Evolutionary conservation across 805 yeast species (phyloP), one percentile per base, ranked within the genome.

Genomic region (Teunomyces atbi): DNA sequence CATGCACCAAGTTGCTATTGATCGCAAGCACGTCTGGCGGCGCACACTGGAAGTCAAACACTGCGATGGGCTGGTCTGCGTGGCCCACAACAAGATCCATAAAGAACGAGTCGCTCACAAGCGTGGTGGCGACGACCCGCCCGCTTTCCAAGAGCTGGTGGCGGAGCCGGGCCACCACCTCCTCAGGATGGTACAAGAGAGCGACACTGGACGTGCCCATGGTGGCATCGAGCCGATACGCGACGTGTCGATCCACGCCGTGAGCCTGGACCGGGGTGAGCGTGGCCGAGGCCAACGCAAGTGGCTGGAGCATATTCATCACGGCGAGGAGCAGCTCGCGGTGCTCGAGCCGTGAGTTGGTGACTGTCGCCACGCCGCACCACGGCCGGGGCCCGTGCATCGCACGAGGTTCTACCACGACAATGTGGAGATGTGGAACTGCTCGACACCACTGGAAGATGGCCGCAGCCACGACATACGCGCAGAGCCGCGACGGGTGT

Each of bases 321-420:
- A 42, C 12, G 2, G 49, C 19, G 18, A 53, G 45, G 19, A 33
- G 21, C 20, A 33, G 10, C n/a, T 45, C 42, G 42, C 42, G 42
- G 36, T 49, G 46, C 15, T 30, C 27, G 15, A 52, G 50, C 4
- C 51, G 51, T 3, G 30, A 47, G 40, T 47, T 48, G 27, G 50
- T 57, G 1, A 60, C 34, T 1, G 60, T 61, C 21, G 52, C 53
- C 20, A 51, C 55, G 3, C 68, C 69, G 48, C 69, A 64, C 65
- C 67, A 64, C 4, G 66, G 65, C 18, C 28, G 39, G 5, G 39
- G 28, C 4, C 39, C 39, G 6, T 30, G 13, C 15, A 30, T 15
- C 11, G n/a, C 15, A 29, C 18, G 33, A 30, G 33, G 33, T 12
- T 30, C 33, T 5, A 30, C 11, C 33, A 30, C 33, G 33, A 30